Conservation (phyloP, 768 basidiomycete species). For the Hirschioporus abietinus region DNA sequence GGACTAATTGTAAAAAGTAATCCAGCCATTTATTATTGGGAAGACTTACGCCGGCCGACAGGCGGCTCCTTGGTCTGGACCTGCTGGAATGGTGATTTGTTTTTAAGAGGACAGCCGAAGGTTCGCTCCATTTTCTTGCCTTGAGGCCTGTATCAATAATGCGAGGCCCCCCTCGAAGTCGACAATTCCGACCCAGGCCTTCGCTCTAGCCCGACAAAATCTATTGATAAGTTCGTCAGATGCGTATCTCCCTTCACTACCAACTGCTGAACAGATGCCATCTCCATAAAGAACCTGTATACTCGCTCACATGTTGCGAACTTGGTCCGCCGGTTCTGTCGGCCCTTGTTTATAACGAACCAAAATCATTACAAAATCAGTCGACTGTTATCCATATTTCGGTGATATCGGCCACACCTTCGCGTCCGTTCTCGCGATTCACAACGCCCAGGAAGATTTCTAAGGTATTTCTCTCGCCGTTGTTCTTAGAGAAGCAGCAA, state of each 20-base stretch:
- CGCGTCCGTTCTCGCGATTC: background rate
- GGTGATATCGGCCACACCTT: background rate
- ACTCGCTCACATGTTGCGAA: background rate
- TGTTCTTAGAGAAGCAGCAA: background rate
- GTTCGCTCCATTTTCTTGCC: background rate
- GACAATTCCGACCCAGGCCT: background rate
- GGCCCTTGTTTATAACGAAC: background rate
- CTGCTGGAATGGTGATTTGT: background rate
- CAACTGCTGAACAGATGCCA: too few species aligned
- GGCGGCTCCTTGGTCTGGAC: background rate
- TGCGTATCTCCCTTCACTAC: too few species aligned
- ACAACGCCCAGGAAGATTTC: background rate
- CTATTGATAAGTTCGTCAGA: background rate
- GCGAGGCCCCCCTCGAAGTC: too few species aligned
- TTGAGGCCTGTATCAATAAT: background rate
- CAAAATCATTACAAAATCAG: background rate
- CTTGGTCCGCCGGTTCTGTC: background rate
- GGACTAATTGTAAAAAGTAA: background rate
- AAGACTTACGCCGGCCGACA: background rate
- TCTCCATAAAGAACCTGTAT: too few species aligned
- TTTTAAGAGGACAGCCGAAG: background rate
- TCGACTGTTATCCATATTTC: background rate
- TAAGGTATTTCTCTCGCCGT: background rate
- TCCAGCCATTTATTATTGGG: background rate
- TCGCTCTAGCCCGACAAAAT: background rate